phyloP scores from a whole-genome alignment of 1,284 basidiomycete species.

The Rugosomyces carneus region DNA sequence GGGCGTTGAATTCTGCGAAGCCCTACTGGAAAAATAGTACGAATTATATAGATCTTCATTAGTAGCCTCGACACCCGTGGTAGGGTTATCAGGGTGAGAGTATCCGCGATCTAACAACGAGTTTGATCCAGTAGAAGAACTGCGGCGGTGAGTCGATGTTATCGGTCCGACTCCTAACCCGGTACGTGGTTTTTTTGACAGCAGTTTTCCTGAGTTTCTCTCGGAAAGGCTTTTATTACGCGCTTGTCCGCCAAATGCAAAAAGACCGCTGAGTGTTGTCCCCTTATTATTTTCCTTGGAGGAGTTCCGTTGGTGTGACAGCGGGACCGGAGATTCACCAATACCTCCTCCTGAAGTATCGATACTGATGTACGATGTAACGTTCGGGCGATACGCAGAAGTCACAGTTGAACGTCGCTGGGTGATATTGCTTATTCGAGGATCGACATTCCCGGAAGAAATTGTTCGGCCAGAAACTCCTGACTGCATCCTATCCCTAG shows the following conservation, averaged over 20 bases:
- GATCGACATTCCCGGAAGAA: slow-evolving; percentile 28
- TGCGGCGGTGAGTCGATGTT: slow-evolving; percentile 13
- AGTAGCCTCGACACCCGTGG: slow-evolving; percentile 10
- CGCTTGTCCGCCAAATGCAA: slow-evolving; percentile 33
- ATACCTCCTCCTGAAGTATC: slow-evolving; percentile 41
- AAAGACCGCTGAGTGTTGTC: slow-evolving; percentile 43
- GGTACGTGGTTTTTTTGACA: slow-evolving; percentile 8
- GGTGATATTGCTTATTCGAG: slow-evolving; percentile 20
- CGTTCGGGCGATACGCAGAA: slow-evolving; percentile 23
- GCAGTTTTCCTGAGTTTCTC: slow-evolving; percentile 7
- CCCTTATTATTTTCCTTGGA: slow-evolving; percentile 29
- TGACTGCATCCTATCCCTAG: slow-evolving; percentile 26
- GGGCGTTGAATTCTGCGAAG: slow-evolving; percentile 9
- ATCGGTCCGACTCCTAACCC: slow-evolving; percentile 3
- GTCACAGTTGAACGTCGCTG: slow-evolving; percentile 27
- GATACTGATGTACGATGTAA: slow-evolving; percentile 34
- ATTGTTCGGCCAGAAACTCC: no score
- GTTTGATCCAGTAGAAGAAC: slow-evolving; percentile 15
- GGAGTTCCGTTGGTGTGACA: slow-evolving; percentile 19
- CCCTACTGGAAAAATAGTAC: slow-evolving; percentile 29
- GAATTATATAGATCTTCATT: slow-evolving; percentile 38
- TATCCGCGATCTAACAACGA: slow-evolving; percentile 1
- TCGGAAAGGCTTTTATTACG: slow-evolving; percentile 21
- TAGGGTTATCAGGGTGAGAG: neutral
- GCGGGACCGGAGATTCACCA: slow-evolving; percentile 53